Evolutionary conservation across 2,329 filamentous ascomycete species (phyloP), one percentile per base, ranked within the genome.

Genomic region (Aspergillus sp.): DNA sequence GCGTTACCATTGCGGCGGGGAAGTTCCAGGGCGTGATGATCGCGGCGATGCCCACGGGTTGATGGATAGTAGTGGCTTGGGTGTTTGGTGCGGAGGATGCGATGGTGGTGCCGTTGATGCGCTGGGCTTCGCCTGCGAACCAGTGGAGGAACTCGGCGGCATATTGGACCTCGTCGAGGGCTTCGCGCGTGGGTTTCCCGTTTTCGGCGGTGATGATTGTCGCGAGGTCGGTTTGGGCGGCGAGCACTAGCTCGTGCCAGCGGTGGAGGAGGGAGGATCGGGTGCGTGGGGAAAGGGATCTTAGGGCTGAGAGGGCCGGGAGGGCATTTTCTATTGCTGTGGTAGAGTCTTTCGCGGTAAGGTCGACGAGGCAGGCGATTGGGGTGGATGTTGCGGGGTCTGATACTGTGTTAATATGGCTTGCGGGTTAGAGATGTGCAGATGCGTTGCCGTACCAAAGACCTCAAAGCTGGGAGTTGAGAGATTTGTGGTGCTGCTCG

Each of bases 21-120:
- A 86, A 86, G 70, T 86, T 86, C 84, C 83, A 85, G 24, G 86
- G 86, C 15, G 84, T 86, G 57, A 89, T 86, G 39, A 87, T 71
- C 7, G 82, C 86, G 62, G 80, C 84, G 2, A 88, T 85, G 41
- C 86, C 86, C 7, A 89, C 80, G 0, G 86, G 86, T 71, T 89
- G 75, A 64, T 84, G 86, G 8, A 80, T 79, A 0, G 84, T 74
- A 6, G 82, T 24, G 6, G 5, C 24, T 24, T 2, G 6, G 24
- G 24, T 24, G 7, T 24, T 24, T 75, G 6, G 76, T 79, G 1
- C 84, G 76, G 0, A 82, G 79, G 37, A 88, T 86, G 1, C 19
- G 19, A 21, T 21, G 19, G 19, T 21, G 3, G 19, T 21, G 19
- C 19, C 19, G 3, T 21, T 21, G 19, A 21, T 21, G 80, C 84